Percentiles rank a stretch among this genome's conserved stretches.
These are phyloP conservation scores for Escallonia rubra DNA, from an alignment of 129 eudicot species.

Conservation along the genomic window DNA sequence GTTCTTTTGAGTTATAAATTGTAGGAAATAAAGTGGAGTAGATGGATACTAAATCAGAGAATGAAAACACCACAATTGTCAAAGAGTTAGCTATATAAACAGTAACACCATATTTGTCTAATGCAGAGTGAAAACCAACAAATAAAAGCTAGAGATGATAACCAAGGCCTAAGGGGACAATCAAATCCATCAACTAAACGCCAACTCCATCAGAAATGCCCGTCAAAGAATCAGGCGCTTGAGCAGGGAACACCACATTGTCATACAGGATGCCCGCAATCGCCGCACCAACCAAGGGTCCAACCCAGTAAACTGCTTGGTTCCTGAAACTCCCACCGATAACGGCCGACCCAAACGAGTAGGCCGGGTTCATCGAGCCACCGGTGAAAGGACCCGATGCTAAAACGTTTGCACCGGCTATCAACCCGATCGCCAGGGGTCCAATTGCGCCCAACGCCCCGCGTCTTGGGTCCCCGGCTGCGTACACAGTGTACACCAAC, in stretches of 20 bases:
- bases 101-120: too few species aligned
- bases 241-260: conserved; percentile 38
- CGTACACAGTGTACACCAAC: conserved; percentile 40
- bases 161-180: too few species aligned
- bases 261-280: conserved; percentile 43
- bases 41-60: too few species aligned
- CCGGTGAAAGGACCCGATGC: conserved; percentile 46
- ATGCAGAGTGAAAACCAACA: too few species aligned
- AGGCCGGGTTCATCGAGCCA: conserved; percentile 44
- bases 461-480: conserved; percentile 41
- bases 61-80: too few species aligned
- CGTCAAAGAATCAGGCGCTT: conserved; percentile 21
- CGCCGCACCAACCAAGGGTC: conserved; percentile 46
- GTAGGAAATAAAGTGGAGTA: too few species aligned
- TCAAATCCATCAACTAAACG: too few species aligned
- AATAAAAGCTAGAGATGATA: too few species aligned
- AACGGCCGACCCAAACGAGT: conserved; percentile 41
- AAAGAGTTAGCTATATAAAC: too few species aligned
- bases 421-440: conserved; percentile 42
- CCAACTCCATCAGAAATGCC: background rate
- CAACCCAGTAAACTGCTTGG: conserved; percentile 58
- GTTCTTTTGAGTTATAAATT: too few species aligned
- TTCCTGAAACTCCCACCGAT: conserved; percentile 44
- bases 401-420: conserved; percentile 46
- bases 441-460: conserved; percentile 38